These are phyloP conservation scores for Laguncularia racemosa DNA, from an alignment of 345 rosid genomes.

Conservation along the genomic window DNA sequence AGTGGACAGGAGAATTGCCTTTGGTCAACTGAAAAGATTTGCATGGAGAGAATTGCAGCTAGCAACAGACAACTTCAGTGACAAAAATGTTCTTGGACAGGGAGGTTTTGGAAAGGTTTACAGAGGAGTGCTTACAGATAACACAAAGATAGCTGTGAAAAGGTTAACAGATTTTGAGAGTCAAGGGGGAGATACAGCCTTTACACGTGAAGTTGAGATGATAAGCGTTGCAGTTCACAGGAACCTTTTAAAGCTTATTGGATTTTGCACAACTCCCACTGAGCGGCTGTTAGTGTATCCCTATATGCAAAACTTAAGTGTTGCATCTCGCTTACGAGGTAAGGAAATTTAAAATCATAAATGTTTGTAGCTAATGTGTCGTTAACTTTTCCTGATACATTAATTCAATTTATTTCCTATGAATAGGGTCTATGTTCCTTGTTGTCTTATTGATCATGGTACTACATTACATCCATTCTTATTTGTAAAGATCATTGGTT, in stretches of 20 bases:
- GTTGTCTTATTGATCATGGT: no score
- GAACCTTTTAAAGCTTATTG: slow-evolving; percentile 80
- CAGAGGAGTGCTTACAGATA: slow-evolving; percentile 76
- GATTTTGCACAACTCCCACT: slow-evolving; percentile 88
- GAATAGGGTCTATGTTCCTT: no score
- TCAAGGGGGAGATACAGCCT: slow-evolving; percentile 91
- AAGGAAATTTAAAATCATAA: slow-evolving; percentile 2
- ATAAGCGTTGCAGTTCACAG: slow-evolving; percentile 94
- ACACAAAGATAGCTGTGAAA: slow-evolving; percentile 82
- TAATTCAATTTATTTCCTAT: no score
- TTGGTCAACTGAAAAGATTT: slow-evolving; percentile 89
- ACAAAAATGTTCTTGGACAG: slow-evolving; percentile 84
- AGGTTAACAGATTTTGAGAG: slow-evolving; percentile 87
- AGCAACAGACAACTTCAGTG: slow-evolving; percentile 82
- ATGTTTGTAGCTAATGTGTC: neutral
- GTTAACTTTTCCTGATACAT: no score
- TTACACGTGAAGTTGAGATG: slow-evolving; percentile 97
- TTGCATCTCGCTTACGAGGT: slow-evolving; percentile 91
- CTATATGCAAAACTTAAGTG: slow-evolving; percentile 88
- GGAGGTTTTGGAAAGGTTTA: slow-evolving; percentile 98
- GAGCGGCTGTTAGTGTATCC: slow-evolving; percentile 95
- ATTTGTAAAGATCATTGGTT: no score
- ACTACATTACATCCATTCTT: no score
- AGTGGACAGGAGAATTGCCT: slow-evolving; percentile 88
- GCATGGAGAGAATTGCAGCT: slow-evolving; percentile 89